Conservation (phyloP, 495 filamentous ascomycete genomes). For the Talaromyces trachyspermus region DNA sequence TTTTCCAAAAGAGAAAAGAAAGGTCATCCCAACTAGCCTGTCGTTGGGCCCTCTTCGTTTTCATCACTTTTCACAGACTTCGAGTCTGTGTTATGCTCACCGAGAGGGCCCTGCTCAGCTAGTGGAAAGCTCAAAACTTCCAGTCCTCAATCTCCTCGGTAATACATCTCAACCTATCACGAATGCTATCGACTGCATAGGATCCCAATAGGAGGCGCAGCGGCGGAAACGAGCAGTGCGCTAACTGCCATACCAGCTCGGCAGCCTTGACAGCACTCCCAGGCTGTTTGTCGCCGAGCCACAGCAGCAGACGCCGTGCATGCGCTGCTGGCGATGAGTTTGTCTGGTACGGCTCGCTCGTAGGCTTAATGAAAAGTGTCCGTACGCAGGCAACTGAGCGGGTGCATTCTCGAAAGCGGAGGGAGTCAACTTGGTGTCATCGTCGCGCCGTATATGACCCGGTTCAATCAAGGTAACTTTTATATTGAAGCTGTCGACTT, state of each 20-base stretch:
- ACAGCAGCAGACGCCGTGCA: slow-evolving; percentile 89
- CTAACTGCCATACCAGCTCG: slow-evolving; percentile 94
- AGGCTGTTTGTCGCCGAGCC: slow-evolving; percentile 86
- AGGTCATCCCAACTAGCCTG: not conserved
- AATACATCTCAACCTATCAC: slow-evolving; percentile 78
- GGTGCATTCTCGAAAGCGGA: slow-evolving; percentile 10
- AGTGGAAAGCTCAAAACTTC: slow-evolving; percentile 61
- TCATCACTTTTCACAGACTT: slow-evolving; percentile 8
- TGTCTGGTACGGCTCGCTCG: slow-evolving; percentile 72
- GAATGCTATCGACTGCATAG: slow-evolving; percentile 91
- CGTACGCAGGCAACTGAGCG: slow-evolving; percentile 63
- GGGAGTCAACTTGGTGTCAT: slow-evolving; percentile 34
- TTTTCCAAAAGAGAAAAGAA: too few relatives aligned
- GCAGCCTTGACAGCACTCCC: slow-evolving; percentile 88
- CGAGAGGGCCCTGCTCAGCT: slow-evolving; percentile 19
- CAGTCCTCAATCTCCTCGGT: slow-evolving; percentile 95
- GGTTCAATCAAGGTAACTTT: slow-evolving; percentile 90
- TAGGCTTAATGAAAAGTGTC: slow-evolving; percentile 87
- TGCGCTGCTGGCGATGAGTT: slow-evolving; percentile 75
- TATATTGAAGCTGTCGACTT: slow-evolving; percentile 84
- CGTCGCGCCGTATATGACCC: slow-evolving; percentile 76
- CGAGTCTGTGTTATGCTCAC: not conserved
- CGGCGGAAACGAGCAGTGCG: slow-evolving; percentile 86
- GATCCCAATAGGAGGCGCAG: slow-evolving; percentile 77
- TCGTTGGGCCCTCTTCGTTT: slow-evolving; percentile 9